Base-by-base conservation (phyloP, 2,329 filamentous ascomycete species). In the Apiospora hydei region DNA sequence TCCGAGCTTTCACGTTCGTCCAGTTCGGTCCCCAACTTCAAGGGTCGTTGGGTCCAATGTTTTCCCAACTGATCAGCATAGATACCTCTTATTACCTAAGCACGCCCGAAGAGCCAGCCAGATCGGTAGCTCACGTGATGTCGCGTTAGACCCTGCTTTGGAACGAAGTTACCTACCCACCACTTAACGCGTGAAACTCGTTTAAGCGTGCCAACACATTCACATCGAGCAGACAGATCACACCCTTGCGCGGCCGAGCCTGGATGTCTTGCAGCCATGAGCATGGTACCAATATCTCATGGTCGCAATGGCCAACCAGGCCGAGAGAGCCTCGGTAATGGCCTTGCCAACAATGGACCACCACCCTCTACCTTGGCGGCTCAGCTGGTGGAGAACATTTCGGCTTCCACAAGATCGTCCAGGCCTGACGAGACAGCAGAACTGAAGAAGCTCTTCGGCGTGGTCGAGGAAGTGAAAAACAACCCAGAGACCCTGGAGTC, bases 361-460 rank as follows among this genome's bases (percentile, higher is more conserved):
- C 90, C 91, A 51, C 93, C 94, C 16, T 98, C 95, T 21, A 97
- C 95, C 13, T 88, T 98, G 78, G 94, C 95, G 70, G 94, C 94
- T 16, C 94, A 97, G 81, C 91, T 98, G 72, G 94, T 96, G 75
- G 92, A 94, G 80, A 94, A 94, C 80, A 91, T 95, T 74, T 90
- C 92, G 61, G 88, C 92, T 30, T 89, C 89, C 69, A 87, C 88
- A 69, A 88, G 87, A 74, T 89, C 88, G 64, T 88, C 88, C 70
- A 88, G 89, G 77, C 88, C 88, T 70, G 88, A 92, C 77, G 91
- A 92, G 77, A 91, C 90, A 72, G 90, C 91, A 76, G 93, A 94
- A 69, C 92, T 98, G 74, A 91, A 93, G 74, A 90, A 91, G 70
- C 87, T 98, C 3, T 87, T 90, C 73, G 81, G 83, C 66, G 82